These are phyloP conservation scores for Globisporangium barbulae DNA, from an alignment of 352 stramenopile genomes.

Conservation along the genomic window DNA sequence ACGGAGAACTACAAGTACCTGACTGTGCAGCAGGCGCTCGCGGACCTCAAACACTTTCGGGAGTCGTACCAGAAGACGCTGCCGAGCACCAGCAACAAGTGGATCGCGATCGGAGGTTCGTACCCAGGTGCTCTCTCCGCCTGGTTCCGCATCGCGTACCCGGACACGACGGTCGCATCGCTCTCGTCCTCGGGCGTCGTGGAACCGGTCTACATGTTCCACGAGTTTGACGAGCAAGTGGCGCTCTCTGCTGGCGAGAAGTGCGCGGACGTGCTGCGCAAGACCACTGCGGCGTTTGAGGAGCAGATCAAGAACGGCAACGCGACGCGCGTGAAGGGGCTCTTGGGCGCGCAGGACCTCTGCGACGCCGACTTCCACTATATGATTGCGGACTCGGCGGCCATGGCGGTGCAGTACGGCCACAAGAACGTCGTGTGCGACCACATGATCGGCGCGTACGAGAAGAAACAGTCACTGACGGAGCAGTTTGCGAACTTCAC, in stretches of 20 bases:
- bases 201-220: constrained; percentile 73
- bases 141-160: constrained; percentile 83
- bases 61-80: constrained; percentile 56
- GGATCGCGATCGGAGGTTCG: constrained; percentile 77
- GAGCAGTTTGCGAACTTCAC: constrained; percentile 81
- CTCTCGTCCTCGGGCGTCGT: constrained; percentile 81
- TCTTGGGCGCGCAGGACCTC: constrained; percentile 62
- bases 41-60: constrained; percentile 83
- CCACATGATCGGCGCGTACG: constrained; percentile 46
- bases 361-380: constrained; percentile 85
- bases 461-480: constrained; percentile 48
- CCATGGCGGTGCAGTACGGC: constrained; percentile 88
- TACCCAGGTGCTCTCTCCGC: constrained; percentile 79
- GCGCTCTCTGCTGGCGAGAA: constrained; percentile 47
- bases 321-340: constrained; percentile 47
- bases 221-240: constrained; percentile 81
- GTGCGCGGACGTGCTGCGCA: constrained; percentile 61
- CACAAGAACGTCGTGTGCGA: constrained; percentile 78
- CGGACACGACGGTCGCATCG: constrained; percentile 66
- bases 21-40: constrained; percentile 82
- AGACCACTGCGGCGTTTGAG: constrained; percentile 68
- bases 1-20: constrained; percentile 73
- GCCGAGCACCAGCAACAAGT: constrained; percentile 36
- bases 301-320: constrained; percentile 46
- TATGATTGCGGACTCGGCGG: constrained; percentile 85